A percentile compares a stretch with the other conserved stretches of the same genome.
These are phyloP conservation scores for Gillenia trifoliata DNA, from an alignment of 306 rosid genomes.

Conservation along the genomic window DNA sequence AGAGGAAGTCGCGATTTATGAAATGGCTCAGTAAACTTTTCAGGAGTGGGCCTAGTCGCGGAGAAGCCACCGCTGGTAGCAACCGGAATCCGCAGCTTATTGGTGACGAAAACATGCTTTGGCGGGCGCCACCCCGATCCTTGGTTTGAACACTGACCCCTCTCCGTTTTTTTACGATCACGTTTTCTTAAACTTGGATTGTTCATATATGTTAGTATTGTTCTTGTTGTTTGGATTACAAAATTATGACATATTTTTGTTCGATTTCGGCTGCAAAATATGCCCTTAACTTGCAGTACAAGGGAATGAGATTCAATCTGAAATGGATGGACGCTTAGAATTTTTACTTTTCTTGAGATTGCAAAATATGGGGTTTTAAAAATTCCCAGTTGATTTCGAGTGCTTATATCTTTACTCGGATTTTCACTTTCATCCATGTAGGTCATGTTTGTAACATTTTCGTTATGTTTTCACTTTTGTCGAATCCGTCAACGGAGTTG, in stretches of 20 bases:
- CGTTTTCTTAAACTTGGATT: background rate
- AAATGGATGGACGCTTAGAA: background rate
- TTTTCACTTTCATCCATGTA: background rate
- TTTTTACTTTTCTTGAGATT: background rate
- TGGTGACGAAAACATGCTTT: slow-evolving; percentile 62
- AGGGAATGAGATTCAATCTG: too few relatives aligned
- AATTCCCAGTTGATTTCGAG: background rate
- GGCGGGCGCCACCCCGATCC: slow-evolving; percentile 64
- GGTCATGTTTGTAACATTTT: background rate
- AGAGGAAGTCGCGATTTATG: slow-evolving; percentile 88
- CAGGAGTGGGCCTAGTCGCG: slow-evolving; percentile 53
- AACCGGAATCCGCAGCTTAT: slow-evolving; percentile 50
- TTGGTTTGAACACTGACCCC: slow-evolving; percentile 39
- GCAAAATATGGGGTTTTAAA: background rate
- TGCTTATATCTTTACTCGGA: background rate
- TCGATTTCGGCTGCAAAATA: background rate
- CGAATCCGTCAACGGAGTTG: background rate
- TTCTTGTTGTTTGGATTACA: background rate
- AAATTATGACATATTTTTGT: background rate
- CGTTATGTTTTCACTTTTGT: background rate
- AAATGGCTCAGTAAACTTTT: slow-evolving; percentile 89
- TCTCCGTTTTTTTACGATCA: background rate
- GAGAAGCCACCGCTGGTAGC: slow-evolving; percentile 31
- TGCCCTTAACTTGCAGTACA: background rate
- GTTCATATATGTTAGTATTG: background rate